These are phyloP conservation scores for Leccinum variabile DNA, from an alignment of 1,284 basidiomycete genomes.

Conservation along the genomic window DNA sequence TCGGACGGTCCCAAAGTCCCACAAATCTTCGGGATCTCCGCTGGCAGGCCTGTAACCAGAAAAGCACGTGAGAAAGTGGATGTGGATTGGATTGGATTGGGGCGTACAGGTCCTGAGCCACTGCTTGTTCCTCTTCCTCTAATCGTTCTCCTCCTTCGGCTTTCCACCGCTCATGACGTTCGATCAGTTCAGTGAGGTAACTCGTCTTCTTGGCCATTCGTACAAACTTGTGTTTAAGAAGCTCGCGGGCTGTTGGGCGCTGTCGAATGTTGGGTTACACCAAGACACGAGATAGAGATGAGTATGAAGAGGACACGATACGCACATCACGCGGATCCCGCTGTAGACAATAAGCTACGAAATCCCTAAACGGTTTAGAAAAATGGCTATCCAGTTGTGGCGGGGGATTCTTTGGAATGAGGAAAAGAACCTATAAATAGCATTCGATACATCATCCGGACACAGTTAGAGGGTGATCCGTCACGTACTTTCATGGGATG, in stretches of 20 bases:
- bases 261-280: slow-evolving; percentile 36
- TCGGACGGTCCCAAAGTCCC: slow-evolving; percentile 93
- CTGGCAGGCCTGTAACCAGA: slow-evolving; percentile 44
- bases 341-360: slow-evolving; percentile 90
- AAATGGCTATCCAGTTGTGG: slow-evolving; percentile 88
- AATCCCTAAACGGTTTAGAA: slow-evolving; percentile 91
- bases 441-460: slow-evolving; percentile 2
- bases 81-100: slow-evolving; percentile 23
- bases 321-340: slow-evolving; percentile 89
- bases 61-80: background rate
- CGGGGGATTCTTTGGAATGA: slow-evolving; percentile 97
- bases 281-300: slow-evolving; percentile 1
- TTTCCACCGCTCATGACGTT: slow-evolving; percentile 91
- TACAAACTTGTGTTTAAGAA: slow-evolving; percentile 45
- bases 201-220: slow-evolving; percentile 66
- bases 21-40: slow-evolving; percentile 80
- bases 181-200: slow-evolving; percentile 94
- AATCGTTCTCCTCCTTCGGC: slow-evolving; percentile 57
- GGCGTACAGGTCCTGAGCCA: slow-evolving; percentile 56
- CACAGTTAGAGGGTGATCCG: background rate
- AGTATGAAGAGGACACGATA: slow-evolving; percentile 15
- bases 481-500: slow-evolving; percentile 93
- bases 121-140: slow-evolving; percentile 45
- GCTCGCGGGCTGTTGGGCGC: slow-evolving; percentile 92
- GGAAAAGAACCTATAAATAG: slow-evolving; percentile 78